Percentiles rank a stretch among this genome's conserved stretches.
These are phyloP conservation scores for Colletotrichum abscissum DNA, from an alignment of 2,329 filamentous ascomycete genomes.

Conservation along the genomic window DNA sequence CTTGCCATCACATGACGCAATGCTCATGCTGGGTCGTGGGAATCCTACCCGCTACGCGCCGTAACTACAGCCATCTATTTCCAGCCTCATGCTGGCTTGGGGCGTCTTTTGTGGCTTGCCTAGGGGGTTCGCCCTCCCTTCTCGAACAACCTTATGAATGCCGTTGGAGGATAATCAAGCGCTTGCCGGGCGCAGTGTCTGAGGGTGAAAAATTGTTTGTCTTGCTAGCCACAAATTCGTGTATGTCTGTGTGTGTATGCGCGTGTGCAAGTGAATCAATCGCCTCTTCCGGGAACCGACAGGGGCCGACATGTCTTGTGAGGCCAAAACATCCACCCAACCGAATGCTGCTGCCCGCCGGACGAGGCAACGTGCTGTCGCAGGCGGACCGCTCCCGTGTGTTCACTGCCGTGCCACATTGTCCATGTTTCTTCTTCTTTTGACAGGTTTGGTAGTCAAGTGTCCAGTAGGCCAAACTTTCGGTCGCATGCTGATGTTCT, in stretches of 20 bases:
- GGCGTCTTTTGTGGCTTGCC: background rate
- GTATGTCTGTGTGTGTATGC: background rate
- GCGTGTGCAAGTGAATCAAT: background rate
- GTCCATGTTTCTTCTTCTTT: background rate
- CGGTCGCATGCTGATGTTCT: background rate
- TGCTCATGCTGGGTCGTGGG: constrained; percentile 25
- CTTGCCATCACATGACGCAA: constrained; percentile 30
- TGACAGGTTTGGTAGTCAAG: constrained; percentile 14
- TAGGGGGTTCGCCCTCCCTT: background rate
- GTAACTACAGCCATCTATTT: constrained; percentile 2
- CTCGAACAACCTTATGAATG: background rate
- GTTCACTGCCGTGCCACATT: constrained; percentile 23
- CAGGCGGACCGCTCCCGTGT: constrained; percentile 25
- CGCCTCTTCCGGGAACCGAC: background rate
- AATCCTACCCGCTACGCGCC: constrained; percentile 20
- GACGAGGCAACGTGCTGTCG: constrained; percentile 14
- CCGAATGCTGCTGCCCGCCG: constrained; percentile 13
- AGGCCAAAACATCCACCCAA: background rate
- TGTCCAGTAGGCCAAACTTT: background rate
- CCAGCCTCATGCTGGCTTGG: constrained; percentile 3
- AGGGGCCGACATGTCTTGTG: background rate
- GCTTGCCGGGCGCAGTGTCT: constrained; percentile 1
- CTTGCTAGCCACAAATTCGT: background rate
- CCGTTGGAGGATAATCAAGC: background rate
- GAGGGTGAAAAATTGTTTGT: background rate